Base-by-base conservation (phyloP, 1,284 basidiomycete species). In the Ustilago loliicola region DNA sequence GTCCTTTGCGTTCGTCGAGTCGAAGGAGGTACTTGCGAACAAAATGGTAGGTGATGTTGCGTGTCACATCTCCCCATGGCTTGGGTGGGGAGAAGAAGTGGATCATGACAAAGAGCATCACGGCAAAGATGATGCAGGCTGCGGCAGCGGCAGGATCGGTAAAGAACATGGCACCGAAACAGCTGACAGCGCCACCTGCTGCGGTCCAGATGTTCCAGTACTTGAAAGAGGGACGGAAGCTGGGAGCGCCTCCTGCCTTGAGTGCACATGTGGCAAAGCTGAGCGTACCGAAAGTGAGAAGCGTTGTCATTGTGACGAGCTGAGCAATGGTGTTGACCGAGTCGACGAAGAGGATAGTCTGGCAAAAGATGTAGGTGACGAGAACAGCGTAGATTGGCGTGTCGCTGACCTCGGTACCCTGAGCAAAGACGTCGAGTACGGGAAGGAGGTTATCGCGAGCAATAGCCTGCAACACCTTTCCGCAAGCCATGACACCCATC, bases 201-300 rank as follows among this genome's bases (percentile, higher is more conserved):
- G 82, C 84, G 8, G 85, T 86, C 80, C 82, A 86, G n/a, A 86
- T 85, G 62, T 86, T 86, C 77, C 79, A 86, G 72, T 85, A 86
- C 52, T 82, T 80, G 79, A 86, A 86, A n/a, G 83, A 85, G 0
- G 85, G 85, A 13, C 85, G 79, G 64, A 86, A 86, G 53, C 80
- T 82, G 3, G 85, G 85, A 17, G 83, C 83, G n/a, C 85, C 85
- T 32, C 85, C 85, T 17, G 85, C 85, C 48, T 86, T 86, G 59
- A 86, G 79, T 8, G 85, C 83, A 42, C 81, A 79, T 6, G 81
- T 83, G n/a, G 85, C 85, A 23, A 84, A 83, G 54, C 76, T 75
- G 38, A 86, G 80, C 25, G 80, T 80, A n/a, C 80, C 85, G 61
- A 86, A 86, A 32, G 84, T 85, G 32, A 85, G 80, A 34, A 86